Base-by-base conservation (phyloP, 768 basidiomycete species). In the Suillus clintonianus region DNA sequence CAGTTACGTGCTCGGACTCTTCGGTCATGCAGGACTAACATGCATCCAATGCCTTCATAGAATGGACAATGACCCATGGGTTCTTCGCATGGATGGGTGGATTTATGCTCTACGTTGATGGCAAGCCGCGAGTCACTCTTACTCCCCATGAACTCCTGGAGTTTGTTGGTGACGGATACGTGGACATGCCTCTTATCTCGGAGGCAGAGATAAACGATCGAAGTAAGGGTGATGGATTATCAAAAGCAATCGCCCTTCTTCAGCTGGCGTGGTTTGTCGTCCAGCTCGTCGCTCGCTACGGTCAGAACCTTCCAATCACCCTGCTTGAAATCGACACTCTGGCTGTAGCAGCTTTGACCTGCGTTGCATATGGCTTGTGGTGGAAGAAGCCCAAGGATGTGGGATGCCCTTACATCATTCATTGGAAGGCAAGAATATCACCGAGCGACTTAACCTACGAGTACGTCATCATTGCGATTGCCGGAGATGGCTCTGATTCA, bases 361-460 rank as follows among this genome's bases (percentile, higher is more conserved):
- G 71, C 10, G 61, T 71, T 27, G 73, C 71, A 15, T 81, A 78
- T 63, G 37, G 61, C 1, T 59, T 77, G 1, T 81, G 81, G 80
- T 80, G 76, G 79, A 39, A 73, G 30, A 82, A 82, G 67, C 81
- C 80, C 2, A 70, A 75, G 15, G 74, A 77, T 57, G 75, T 80
- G 0, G 65, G 64, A 13, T 64, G 63, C 13, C 72, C 69, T 22
- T 47, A n/a, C 34, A 17, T 41, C 24, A 37, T 62, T 27, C 19
- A 57, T 34, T 58, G 37, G 41, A 43, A 58, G 9, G 17, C 15
- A 36, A 24, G 8, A 10, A 30, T 6, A 61, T 34, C 41, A 4
- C 43, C 43, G 30, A 51, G 1, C 15, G 5, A 5, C 27, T 30
- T 51, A 27, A 17, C 27, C 9, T 51, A 51, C 4, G 27, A 30